phyloP scores from a whole-genome alignment of 202 grass and related monocot genomes.

The Dendrocalamus latiflorus region DNA sequence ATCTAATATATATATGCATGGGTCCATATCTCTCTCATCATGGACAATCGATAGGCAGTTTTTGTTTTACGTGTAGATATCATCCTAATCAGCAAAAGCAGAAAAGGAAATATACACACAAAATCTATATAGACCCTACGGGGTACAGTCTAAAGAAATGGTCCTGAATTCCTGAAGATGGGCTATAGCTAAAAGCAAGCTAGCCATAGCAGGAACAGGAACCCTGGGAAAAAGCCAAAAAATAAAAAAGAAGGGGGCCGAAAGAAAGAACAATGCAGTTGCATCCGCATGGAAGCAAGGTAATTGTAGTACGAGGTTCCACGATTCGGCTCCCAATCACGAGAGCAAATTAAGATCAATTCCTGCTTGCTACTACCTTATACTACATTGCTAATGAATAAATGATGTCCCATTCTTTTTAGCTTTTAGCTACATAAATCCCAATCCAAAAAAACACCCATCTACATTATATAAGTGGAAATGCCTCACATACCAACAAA shows the following conservation, averaged over 20 bases:
- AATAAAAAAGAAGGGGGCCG: too few species aligned
- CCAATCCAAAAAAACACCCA: too few species aligned
- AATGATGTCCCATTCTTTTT: too few species aligned
- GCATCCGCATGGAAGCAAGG: neutral
- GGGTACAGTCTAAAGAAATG: conserved; percentile 11
- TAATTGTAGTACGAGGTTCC: neutral
- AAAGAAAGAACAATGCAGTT: neutral
- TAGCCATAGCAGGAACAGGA: neutral
- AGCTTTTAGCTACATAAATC: too few species aligned
- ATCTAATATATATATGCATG: neutral
- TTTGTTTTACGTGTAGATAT: neutral
- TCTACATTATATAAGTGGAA: neutral
- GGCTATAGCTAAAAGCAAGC: neutral
- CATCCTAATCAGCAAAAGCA: neutral
- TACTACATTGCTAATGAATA: neutral
- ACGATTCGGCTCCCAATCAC: too few species aligned
- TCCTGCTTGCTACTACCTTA: neutral
- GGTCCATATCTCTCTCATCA: neutral
- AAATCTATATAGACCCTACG: neutral
- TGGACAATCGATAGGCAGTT: neutral
- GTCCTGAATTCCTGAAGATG: neutral
- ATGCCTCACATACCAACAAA: neutral
- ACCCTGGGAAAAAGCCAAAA: neutral
- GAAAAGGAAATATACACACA: neutral
- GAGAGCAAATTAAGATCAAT: neutral